Base-by-base conservation (phyloP, 2,329 filamentous ascomycete genomes). In the Neurospora sp. region DNA sequence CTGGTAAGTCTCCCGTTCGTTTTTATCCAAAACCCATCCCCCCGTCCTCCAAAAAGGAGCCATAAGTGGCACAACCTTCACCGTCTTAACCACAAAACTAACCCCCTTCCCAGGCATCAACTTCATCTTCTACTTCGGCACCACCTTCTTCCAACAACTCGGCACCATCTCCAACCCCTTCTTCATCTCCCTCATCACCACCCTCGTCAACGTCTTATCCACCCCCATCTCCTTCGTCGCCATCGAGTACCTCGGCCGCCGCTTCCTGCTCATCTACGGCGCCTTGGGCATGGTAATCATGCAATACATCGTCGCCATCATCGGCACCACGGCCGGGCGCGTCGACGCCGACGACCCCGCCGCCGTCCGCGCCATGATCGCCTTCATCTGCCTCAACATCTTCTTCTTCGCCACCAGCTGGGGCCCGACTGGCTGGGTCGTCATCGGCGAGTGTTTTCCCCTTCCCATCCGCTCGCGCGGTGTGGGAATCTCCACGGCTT, bases 351-450 rank as follows among this genome's bases (percentile, higher is more conserved):
- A 82, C 52, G 82, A 80, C 74, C 80, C 70, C 33, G 68, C 68
- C 12, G 80, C 80, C n/a, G 76, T 79, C 52, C 75, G 75, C 43
- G 85, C 87, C 52, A 86, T 91, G 82, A 91, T 93, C 74, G 87
- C 89, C 69, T 92, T 92, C 82, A 92, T 92, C 78, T 90, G 88
- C 81, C 86, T 93, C 81, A 91, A 91, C 84, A 92, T 93, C 81
- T 88, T 91, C 83, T 92, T 90, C 86, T 93, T 93, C 79, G 91
- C 91, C 68, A 85, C 84, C 23, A 92, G 90, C 68, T 93, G 91
- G 91, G 91, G 91, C 57, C 91, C 91, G 1, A 87, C 77, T 11
- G 72, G 69, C 5, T 91, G 88, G 88, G 86, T 87, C 62, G 84
- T 92, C 69, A 90, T 92, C 74, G 91, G 91, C 76, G 91, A 93